Evolutionary conservation across 306 rosid species (phyloP).

Genomic region (Rosa lucieae): DNA sequence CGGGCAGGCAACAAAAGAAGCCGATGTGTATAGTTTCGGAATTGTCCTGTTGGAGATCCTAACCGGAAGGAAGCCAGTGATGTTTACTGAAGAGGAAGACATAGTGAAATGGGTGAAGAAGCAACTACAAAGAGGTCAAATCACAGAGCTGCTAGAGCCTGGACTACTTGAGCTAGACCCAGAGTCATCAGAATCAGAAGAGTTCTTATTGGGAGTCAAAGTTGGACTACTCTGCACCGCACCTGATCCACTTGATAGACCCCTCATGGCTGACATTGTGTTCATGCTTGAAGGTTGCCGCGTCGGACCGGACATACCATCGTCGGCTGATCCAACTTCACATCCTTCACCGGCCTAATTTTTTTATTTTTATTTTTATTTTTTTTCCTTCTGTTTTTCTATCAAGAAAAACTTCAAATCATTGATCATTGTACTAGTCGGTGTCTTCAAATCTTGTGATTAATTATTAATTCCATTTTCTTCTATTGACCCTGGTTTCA

Average conservation of each 20-base stretch:
- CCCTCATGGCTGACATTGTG: constrained; percentile 71
- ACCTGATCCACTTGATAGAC: constrained; percentile 83
- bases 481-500: background rate
- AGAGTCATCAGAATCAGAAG: constrained; percentile 87
- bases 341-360: constrained; percentile 62
- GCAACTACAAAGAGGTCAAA: constrained; percentile 66
- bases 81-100: constrained; percentile 75
- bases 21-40: constrained; percentile 82
- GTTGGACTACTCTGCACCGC: constrained; percentile 82
- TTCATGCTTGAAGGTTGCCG: constrained; percentile 96
- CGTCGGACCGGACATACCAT: constrained; percentile 76
- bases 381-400: background rate
- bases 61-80: constrained; percentile 74
- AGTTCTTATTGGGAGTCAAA: constrained; percentile 75
- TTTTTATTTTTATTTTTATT: background rate
- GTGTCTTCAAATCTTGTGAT: background rate
- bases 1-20: constrained; percentile 60
- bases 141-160: constrained; percentile 69
- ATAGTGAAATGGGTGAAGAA: constrained; percentile 88
- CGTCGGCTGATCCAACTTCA: constrained; percentile 83
- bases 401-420: constrained; percentile 15
- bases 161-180: constrained; percentile 87
- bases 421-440: constrained; percentile 16
- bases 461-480: background rate
- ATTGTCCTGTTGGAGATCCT: constrained; percentile 75